These are phyloP conservation scores for Osmanthus fragrans DNA, from an alignment of 257 asterid genomes.

Conservation along the genomic window DNA sequence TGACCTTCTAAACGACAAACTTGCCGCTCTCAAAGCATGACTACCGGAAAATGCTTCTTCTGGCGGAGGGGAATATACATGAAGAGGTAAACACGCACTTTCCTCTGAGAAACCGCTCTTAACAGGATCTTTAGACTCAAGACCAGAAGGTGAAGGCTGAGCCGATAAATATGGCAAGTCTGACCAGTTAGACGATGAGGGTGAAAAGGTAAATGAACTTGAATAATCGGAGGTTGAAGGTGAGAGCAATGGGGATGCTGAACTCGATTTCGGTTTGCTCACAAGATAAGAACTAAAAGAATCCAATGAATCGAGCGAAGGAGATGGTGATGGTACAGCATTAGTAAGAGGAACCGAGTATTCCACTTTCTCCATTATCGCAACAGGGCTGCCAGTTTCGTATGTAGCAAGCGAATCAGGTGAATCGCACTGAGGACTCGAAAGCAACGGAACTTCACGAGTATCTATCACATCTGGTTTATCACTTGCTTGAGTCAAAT, in stretches of 20 bases:
- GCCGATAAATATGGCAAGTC: slow-evolving; percentile 67
- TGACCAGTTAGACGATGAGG: slow-evolving; percentile 87
- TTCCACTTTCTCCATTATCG: slow-evolving; percentile 34
- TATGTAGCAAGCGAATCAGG: slow-evolving; percentile 48
- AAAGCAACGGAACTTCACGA: slow-evolving; percentile 38
- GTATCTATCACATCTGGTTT: slow-evolving; percentile 26
- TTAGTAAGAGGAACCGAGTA: slow-evolving; percentile 31
- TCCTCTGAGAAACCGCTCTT: slow-evolving; percentile 35
- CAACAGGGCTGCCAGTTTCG: slow-evolving; percentile 47
- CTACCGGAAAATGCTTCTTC: slow-evolving; percentile 33
- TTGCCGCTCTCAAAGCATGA: slow-evolving; percentile 28
- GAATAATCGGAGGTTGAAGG: slow-evolving; percentile 80
- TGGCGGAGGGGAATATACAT: slow-evolving; percentile 26
- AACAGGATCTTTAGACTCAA: slow-evolving; percentile 34
- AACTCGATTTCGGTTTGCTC: slow-evolving; percentile 45
- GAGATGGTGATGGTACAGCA: slow-evolving; percentile 43
- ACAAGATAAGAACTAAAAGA: slow-evolving; percentile 58
- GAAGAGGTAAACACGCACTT: slow-evolving; percentile 31
- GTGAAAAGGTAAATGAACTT: slow-evolving; percentile 78
- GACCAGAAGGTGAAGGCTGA: slow-evolving; percentile 60
- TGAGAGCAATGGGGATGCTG: slow-evolving; percentile 67
- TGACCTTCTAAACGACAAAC: slow-evolving; percentile 32
- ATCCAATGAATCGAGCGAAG: slow-evolving; percentile 56
- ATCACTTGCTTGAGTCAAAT: slow-evolving; percentile 24
- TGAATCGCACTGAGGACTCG: slow-evolving; percentile 42